A percentile compares a stretch with the other conserved stretches of the same genome.
Conservation (phyloP, 208 protist genomes). For the Angomonas ambiguus region DNA sequence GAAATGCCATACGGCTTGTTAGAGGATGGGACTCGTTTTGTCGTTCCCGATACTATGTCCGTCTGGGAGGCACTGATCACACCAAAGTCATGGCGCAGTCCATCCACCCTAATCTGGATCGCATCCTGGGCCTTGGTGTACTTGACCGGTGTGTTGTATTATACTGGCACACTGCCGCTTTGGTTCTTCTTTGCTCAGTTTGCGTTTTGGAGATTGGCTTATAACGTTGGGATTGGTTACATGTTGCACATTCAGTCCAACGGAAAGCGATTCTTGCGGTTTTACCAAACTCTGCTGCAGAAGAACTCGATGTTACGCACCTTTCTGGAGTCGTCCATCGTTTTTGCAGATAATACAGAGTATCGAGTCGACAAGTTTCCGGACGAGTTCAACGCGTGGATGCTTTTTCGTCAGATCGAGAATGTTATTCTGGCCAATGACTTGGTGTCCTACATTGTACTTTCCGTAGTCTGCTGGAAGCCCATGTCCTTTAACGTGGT, state of each 20-base stretch:
- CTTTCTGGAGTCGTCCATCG: constrained; percentile 48
- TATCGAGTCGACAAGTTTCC: constrained; percentile 54
- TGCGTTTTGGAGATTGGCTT: constrained; percentile 90
- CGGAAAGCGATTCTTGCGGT: constrained; percentile 26
- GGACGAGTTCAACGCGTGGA: constrained; percentile 93
- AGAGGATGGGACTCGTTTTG: constrained; percentile 46
- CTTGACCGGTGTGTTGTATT: constrained; percentile 39
- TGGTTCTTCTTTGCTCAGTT: constrained; percentile 87
- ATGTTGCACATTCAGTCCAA: constrained; percentile 87
- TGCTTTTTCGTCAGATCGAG: constrained; percentile 91
- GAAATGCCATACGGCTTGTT: constrained; percentile 31
- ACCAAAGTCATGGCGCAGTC: constrained; percentile 44
- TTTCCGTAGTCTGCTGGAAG: constrained; percentile 62
- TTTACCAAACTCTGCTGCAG: constrained; percentile 30
- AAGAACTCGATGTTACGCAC: constrained; percentile 14
- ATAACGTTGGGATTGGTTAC: constrained; percentile 91
- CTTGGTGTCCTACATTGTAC: constrained; percentile 78
- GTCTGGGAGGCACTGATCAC: constrained; percentile 41
- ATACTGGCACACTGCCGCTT: constrained; percentile 23
- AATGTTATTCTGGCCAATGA: constrained; percentile 92
- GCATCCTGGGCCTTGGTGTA: constrained; percentile 22
- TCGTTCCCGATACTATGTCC: constrained; percentile 63
- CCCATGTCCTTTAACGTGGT: constrained; percentile 25
- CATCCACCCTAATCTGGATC: constrained; percentile 55
- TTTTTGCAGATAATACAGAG: constrained; percentile 39